Base-by-base conservation (phyloP, 441 rosid species). In the Geranium incanum region DNA sequence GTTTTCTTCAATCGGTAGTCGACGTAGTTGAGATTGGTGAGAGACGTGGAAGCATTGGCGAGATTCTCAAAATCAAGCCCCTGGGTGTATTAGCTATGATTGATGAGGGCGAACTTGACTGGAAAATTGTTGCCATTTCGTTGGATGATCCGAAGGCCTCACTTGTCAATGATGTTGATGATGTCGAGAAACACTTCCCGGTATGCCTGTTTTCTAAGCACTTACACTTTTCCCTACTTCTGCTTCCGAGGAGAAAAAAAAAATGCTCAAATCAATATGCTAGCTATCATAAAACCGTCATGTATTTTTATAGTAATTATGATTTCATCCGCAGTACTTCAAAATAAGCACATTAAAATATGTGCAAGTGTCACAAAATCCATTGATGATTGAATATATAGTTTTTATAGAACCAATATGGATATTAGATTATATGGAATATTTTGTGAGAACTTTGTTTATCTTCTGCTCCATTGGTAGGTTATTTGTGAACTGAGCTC, bases 1-100 rank as follows among this genome's bases (percentile, higher is more conserved):
- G 21, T 23, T 18, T 71, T 33, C 66, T 68, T 74, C 76, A 4
- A 67, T 59, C 64, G 75, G 76, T 64, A 92, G 97, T 92, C 79
- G 97, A 92, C 78, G 97, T 88, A 70, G 92, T 92, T 81, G 97
- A 92, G 84, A 92, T 92, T 78, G 92, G 97, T 69, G 91, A 87
- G 71, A 79, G 78, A 4, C 84, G 65, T 68, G 78, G 84, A 82
- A 83, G 85, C 81, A 84, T 86, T 70, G 95, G 96, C 5, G 90
- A 90, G 74, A 70, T 92, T 76, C 81, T 92, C 1, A 87, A 78
- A 75, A 84, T 92, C 80, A 90, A 88, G 79, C 97, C 97, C 45
- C 69, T 90, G 81, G 95, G 84, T 74, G 93, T 90, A 69, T 77
- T 90, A 72, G 97, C 96, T 67, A 90, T 92, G 97, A 84, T 88